Evolutionary conservation across 1,139 yeast species (phyloP), one percentile per base, ranked within the genome.

Genomic region (Yamadazyma trypodendri): DNA sequence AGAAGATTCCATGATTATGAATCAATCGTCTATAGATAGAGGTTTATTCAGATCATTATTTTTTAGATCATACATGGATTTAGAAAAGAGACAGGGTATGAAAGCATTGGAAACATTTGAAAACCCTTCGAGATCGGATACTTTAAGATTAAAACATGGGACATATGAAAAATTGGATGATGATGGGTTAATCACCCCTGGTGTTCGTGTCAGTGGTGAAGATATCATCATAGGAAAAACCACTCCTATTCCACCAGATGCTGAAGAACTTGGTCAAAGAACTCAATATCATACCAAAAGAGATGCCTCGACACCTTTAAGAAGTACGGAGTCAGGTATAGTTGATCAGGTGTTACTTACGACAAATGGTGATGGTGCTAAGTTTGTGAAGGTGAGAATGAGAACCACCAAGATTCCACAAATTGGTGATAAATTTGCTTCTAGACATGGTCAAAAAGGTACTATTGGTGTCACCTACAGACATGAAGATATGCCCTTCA

Each of bases 1-100:
- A 76, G 99, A 92, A 84, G 99, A 92, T 84, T 94, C 98, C 34
- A 89, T 92, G 95, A 92, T 92, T 72, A 92, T 92, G 99, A 92
- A 92, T 64, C 99, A 92, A 70, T 84, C 96, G 17, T 86, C 96
- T 27, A 92, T 92, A 58, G 99, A 92, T 63, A 77, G 98, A 58
- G 99, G 99, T 38, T 72, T 92, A 53, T 92, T 92, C 72, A 76
- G 99, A 68, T 89, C 97, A 16, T 74, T 92, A 58, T 92, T 92
- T 67, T 94, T 90, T 72, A 79, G 98, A 64, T 87, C 97, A 2
- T 94, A 92, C 62, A 90, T 90, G 96, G 99, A 92, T 62, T 95
- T 92, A 65, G 99, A 92, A 62, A 88, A 95, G 66, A 82, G 97
- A 61, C 94, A 89, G 58, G 98, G 98, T 68, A 94, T 94, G 95